Base-by-base conservation (phyloP, 495 filamentous ascomycete species). In the Penicillium alfredii region DNA sequence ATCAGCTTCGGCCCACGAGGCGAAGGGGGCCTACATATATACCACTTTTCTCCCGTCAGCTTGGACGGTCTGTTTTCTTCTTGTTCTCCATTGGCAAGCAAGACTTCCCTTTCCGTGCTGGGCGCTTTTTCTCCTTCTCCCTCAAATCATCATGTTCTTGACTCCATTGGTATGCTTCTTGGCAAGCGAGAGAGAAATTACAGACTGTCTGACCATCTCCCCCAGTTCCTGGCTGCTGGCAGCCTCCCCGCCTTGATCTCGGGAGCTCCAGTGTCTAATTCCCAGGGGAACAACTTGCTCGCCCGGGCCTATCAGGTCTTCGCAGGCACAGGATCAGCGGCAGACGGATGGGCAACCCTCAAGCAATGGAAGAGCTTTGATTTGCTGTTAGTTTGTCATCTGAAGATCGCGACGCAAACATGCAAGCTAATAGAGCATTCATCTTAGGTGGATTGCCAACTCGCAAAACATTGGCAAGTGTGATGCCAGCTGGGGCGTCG, bases 381-480 rank as follows among this genome's bases (percentile, higher is more conserved):
- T 2, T 28, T 31, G 6, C 36, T 55, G 51, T 52, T 18, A 37
- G 48, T 38, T 11, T 10, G 21, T n/a, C 20, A n/a, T 12, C 6
- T n/a, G 21, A 12, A 22, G 5, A 4, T 3, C 4, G 3, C 5
- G n/a, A n/a, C n/a, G n/a, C n/a, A n/a, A n/a, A n/a, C n/a, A n/a
- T n/a, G n/a, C 2, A 4, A 7, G 14, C 29, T 18, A 26, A 31
- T 24, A n/a, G n/a, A 12, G 7, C 10, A 11, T 9, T 10, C 32
- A 23, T 4, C 8, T 14, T 15, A 71, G 61, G 58, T 72, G 65
- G 50, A 45, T 53, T 1, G 45, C 37, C 36, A 77, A 74, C 60
- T 42, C 57, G 30, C 49, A 38, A 4, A 49, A 56, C 32, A 64
- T 80, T 46, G 20, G 23, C 5, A 21, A 37, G 17, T 69, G 68